Base-by-base conservation (phyloP, 2,329 filamentous ascomycete genomes). In the Trichophaea hybrida region DNA sequence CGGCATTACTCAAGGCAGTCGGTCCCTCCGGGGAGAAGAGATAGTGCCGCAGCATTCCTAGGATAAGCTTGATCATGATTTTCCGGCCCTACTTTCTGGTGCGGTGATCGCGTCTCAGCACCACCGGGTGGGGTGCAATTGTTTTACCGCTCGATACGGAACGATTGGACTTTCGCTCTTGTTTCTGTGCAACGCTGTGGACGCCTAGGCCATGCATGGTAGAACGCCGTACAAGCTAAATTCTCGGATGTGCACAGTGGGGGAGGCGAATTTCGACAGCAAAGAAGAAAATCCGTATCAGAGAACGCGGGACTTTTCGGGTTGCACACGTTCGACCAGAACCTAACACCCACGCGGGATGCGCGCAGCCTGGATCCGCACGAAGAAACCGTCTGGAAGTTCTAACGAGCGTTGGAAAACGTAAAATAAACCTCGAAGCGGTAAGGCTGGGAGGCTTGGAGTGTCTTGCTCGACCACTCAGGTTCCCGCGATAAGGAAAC, bases 341-440 rank as follows among this genome's bases (percentile, higher is more conserved):
- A 13, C 13, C 40, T 7, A 17, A 17, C 40, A 46, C n/a, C 40
- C 40, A 46, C 40, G 40, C 40, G 40, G 10, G 40, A 46, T 46
- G 5, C 5, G 10, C 40, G 40, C 38, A 43, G 38, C 15, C 15
- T 43, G 40, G 13, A 10, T 46, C 40, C 24, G 24, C 24, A 24
- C 40, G 2, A 4, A 46, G 40, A 13, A 46, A 46, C n/a, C 40
- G 40, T 46, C 40, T 46, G 40, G 40, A 46, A 46, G 24, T 46
- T 46, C 40, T 5, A 46, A 46, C 40, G 40, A 46, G 40, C n/a
- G 24, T 10, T 6, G 10, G 34, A 52, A 53, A 35, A 53, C 50
- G 50, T 53, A 53, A 53, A 53, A 53, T 34, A 53, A 53, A 53
- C 50, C 50, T n/a, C 24, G 24, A 53, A 34, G 32, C 8, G 32